Base-by-base conservation (phyloP, 2,329 filamentous ascomycete genomes). In the Colletotrichum noveboracense region DNA sequence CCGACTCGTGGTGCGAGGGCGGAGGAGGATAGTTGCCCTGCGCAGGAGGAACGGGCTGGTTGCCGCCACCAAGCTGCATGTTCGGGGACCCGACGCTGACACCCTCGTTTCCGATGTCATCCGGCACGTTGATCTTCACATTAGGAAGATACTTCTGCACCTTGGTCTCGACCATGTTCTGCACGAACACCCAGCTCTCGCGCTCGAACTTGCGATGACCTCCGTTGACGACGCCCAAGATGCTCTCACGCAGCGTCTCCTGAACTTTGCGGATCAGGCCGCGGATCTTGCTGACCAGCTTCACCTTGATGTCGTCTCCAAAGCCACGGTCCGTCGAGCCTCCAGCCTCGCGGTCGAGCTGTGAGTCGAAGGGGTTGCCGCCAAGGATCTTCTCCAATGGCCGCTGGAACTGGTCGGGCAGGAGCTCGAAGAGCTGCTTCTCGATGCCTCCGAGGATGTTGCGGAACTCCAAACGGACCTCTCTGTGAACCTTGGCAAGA, bases 171-270 rank as follows among this genome's bases (percentile, higher is more conserved):
- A 88, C 86, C 72, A 85, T 87, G 13, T 81, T 82, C 78, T 88
- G 86, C 72, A 88, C 86, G 77, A 87, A 87, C 8, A 86, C 78
- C 86, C 86, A 88, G 75, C 85, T 88, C 77, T 86, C 79, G 21
- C 82, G 81, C 82, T 88, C 86, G 69, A 88, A 87, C 80, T 86
- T 87, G 80, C 86, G 86, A 66, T 88, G 86, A 0, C 86, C 86
- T 8, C 86, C 86, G 71, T 87, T 88, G 24, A 88, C 86, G 1
- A 88, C 82, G 0, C 82, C 84, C 7, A 88, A 77, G 52, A 88
- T 86, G 69, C 85, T 84, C 80, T 87, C 84, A 2, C 86, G 86
- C 18, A 88, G 79, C 10, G 83, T 86, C 78, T 87, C 86, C 78
- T 88, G 86, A 6, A 88, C 85, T 78, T 87, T 88, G 21, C 83